Evolutionary conservation across 2,329 filamentous ascomycete genomes (phyloP), one percentile per base, ranked within the genome.

Genomic region (Cadophora luteo-olivacea): DNA sequence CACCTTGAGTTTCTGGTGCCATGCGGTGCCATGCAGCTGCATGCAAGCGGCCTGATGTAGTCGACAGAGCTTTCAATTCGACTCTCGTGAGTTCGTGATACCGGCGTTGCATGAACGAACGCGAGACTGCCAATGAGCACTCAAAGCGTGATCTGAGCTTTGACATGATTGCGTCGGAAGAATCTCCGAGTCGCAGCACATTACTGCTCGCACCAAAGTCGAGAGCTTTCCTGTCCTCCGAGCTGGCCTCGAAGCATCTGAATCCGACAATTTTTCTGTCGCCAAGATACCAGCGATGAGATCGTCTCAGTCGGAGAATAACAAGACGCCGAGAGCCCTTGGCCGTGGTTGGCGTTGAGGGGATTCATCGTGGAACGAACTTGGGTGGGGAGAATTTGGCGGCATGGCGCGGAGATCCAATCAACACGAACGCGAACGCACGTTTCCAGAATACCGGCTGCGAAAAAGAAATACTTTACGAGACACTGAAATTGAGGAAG

Each of bases 401-500:
- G 33, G 33, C 55, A 58, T 36, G 55, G 55, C 55, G n/a, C 11
- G 33, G 29, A 36, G n/a, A 57, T 36, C 55, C 55, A 58, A 58
- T 33, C 7, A 24, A 38, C 19, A 22, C 33, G n/a, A 25, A 38
- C n/a, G 55, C 33, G n/a, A 41, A 25, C 11, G 1, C 55, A 58
- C 8, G 32, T 38, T 58, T 24, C 12, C 14, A 1, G 16, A 45
- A 5, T 3, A 19, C 41, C 16, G 41, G 6, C 19, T 19, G 12
- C 8, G 36, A 38, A 38, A 38, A 16, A 4, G 7, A 14, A 24
- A 8, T 14, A 24, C 14, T 33, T 33, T 25, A 58, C 33, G 55
- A 41, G 54, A 36, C 9, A 12, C 22, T 4, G 12, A 22, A 41
- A 58, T n/a, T 38, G 32, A 38, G 19, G 14, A 2, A 38, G 24